Conservation (phyloP, 257 asterid genomes). For the Rubia yunnanensis region DNA sequence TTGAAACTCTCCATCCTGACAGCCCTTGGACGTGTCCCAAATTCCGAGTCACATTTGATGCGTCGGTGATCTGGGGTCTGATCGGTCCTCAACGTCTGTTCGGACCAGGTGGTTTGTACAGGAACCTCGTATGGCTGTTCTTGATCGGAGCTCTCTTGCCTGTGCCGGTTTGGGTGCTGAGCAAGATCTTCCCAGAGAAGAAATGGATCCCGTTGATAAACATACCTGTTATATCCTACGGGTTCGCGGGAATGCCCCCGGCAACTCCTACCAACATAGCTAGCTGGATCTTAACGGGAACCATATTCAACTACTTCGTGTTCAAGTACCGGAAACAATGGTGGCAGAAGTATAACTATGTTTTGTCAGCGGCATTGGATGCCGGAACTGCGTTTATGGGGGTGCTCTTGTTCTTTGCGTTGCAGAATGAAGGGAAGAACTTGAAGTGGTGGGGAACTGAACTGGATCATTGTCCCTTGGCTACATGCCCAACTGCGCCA, state of each 20-base stretch:
- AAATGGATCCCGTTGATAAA: conserved; percentile 87
- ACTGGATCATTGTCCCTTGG: conserved; percentile 83
- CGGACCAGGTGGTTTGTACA: conserved; percentile 65
- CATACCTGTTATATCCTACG: conserved; percentile 77
- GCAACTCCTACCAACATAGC: conserved; percentile 95
- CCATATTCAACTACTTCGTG: conserved; percentile 72
- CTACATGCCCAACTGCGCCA: conserved; percentile 84
- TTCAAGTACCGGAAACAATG: conserved; percentile 66
- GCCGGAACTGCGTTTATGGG: conserved; percentile 99
- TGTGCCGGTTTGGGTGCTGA: conserved; percentile 73
- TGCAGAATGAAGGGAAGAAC: conserved; percentile 59
- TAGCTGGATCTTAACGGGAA: conserved; percentile 78
- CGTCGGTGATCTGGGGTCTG: conserved; percentile 87
- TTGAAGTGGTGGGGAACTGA: conserved; percentile 90
- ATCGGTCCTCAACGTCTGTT: conserved; percentile 74
- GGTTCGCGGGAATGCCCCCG: conserved; percentile 96
- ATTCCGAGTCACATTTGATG: conserved; percentile 69
- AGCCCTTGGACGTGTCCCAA: conserved; percentile 96
- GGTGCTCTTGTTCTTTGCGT: conserved; percentile 59
- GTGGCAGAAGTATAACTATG: conserved; percentile 91
- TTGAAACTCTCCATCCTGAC: conserved; percentile 63
- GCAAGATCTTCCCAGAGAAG: conserved; percentile 67
- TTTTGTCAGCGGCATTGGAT: conserved; percentile 83
- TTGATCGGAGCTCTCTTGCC: conserved; percentile 78
- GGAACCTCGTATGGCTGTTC: conserved; percentile 86